Evolutionary conservation across 192 early-diverging fungal species (phyloP).

Genomic region (Coemansia sp.): DNA sequence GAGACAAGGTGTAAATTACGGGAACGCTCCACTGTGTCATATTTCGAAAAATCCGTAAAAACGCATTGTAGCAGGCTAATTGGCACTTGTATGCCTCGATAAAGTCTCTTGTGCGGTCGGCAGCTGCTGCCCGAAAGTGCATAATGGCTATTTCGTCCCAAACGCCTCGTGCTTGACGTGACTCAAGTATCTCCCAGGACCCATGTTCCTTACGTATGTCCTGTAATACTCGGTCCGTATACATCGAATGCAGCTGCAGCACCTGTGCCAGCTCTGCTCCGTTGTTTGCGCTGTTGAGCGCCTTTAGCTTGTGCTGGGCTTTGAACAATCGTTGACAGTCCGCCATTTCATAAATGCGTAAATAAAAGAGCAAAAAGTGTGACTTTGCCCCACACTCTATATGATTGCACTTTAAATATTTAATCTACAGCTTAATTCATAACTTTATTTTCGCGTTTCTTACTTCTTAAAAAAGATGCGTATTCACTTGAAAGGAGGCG

Average conservation of each 20-base stretch:
- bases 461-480: slow-evolving; percentile 19
- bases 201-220: slow-evolving; percentile 25
- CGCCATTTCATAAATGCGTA: slow-evolving; percentile 12
- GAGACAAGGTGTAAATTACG: slow-evolving; percentile 26
- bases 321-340: slow-evolving; percentile 12
- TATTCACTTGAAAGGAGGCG: slow-evolving; percentile 68
- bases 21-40: slow-evolving; percentile 36
- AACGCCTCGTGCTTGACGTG: not conserved
- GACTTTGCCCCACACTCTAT: too few relatives aligned
- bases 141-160: slow-evolving; percentile 25
- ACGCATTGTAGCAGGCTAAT: slow-evolving; percentile 31
- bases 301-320: slow-evolving; percentile 31
- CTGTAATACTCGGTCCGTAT: slow-evolving; percentile 24
- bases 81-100: slow-evolving; percentile 30
- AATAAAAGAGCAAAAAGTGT: slow-evolving; percentile 1
- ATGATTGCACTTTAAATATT: not conserved
- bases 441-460: not conserved
- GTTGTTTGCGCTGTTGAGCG: slow-evolving; percentile 15
- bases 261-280: slow-evolving; percentile 26
- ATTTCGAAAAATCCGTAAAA: slow-evolving; percentile 33
- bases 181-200: slow-evolving; percentile 19
- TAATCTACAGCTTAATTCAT: not conserved
- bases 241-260: slow-evolving; percentile 18
- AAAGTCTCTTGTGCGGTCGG: slow-evolving; percentile 17
- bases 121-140: slow-evolving; percentile 32